These are phyloP conservation scores for Zalaria sp. DNA, from an alignment of 2,329 filamentous ascomycete species.

Conservation along the genomic window DNA sequence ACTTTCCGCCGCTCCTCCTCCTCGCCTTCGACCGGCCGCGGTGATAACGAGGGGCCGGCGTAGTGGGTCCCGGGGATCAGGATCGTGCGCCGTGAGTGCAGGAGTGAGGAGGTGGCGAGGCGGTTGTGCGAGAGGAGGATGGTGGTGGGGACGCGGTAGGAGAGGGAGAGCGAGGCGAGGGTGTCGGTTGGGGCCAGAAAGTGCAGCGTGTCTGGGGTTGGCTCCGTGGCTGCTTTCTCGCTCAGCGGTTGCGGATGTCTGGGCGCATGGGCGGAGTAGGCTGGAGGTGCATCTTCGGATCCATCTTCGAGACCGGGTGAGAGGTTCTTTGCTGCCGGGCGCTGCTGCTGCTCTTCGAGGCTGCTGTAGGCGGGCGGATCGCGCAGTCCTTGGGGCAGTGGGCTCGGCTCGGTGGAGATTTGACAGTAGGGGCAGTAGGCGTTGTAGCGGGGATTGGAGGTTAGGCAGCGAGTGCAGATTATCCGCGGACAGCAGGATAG, in stretches of 20 bases:
- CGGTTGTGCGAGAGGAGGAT: constrained; percentile 54
- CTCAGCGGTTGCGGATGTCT: constrained; percentile 12
- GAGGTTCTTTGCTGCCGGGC: too few species aligned
- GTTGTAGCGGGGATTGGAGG: constrained; percentile 54
- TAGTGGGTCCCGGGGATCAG: constrained; percentile 60
- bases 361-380: constrained; percentile 53
- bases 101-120: constrained; percentile 55
- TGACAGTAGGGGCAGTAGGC: constrained; percentile 64
- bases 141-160: constrained; percentile 53
- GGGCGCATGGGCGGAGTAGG: constrained; percentile 23
- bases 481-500: constrained; percentile 56
- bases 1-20: constrained; percentile 58
- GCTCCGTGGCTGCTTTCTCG: constrained; percentile 22
- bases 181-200: constrained; percentile 61
- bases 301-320: too few species aligned
- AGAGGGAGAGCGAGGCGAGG: constrained; percentile 52
- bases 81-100: constrained; percentile 54
- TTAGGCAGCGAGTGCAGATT: constrained; percentile 58
- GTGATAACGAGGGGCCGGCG: constrained; percentile 53
- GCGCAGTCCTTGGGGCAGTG: constrained; percentile 49
- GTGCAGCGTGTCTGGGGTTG: constrained; percentile 53
- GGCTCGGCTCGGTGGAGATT: constrained; percentile 45
- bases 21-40: constrained; percentile 57
- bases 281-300: constrained; percentile 25
- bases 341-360: neutral